phyloP scores from a whole-genome alignment of 164 flowering plant species.

The Kalanchoe fedtschenkoi region DNA sequence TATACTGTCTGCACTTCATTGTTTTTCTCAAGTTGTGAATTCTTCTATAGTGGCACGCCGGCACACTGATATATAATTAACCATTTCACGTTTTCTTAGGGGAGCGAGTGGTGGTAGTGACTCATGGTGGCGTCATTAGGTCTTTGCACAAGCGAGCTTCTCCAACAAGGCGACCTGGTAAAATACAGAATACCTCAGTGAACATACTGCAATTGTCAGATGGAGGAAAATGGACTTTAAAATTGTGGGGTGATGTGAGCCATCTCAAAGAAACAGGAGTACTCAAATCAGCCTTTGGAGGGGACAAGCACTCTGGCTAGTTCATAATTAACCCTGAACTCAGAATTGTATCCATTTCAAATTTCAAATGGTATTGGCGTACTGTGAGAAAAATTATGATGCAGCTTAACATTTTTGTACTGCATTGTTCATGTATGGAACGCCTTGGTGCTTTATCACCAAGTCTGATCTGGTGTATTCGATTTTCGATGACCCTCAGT shows the following conservation, averaged over 20 bases:
- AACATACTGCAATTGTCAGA: constrained; percentile 49
- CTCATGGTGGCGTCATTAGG: constrained; percentile 70
- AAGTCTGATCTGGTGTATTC: background rate
- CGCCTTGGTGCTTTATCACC: background rate
- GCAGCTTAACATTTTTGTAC: background rate
- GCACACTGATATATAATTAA: background rate
- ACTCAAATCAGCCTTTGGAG: constrained; percentile 68
- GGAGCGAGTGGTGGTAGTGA: constrained; percentile 65
- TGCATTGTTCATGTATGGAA: background rate
- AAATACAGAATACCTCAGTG: constrained; percentile 55
- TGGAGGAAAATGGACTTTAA: constrained; percentile 41
- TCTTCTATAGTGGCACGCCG: background rate
- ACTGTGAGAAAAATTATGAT: background rate
- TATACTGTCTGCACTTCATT: background rate
- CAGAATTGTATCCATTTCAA: background rate
- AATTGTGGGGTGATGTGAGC: constrained; percentile 65
- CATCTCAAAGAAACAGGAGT: constrained; percentile 52
- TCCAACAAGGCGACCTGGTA: constrained; percentile 28
- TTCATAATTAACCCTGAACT: constrained; percentile 1
- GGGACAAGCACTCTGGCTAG: constrained; percentile 67
- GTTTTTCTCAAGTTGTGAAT: background rate
- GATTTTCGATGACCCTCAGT: background rate
- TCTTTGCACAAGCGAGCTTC: constrained; percentile 46
- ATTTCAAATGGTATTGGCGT: background rate
- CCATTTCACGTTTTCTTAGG: constrained; percentile 29